phyloP scores from a whole-genome alignment of 2,329 filamentous ascomycete genomes.

The Pseudogymnoascus sp. region DNA sequence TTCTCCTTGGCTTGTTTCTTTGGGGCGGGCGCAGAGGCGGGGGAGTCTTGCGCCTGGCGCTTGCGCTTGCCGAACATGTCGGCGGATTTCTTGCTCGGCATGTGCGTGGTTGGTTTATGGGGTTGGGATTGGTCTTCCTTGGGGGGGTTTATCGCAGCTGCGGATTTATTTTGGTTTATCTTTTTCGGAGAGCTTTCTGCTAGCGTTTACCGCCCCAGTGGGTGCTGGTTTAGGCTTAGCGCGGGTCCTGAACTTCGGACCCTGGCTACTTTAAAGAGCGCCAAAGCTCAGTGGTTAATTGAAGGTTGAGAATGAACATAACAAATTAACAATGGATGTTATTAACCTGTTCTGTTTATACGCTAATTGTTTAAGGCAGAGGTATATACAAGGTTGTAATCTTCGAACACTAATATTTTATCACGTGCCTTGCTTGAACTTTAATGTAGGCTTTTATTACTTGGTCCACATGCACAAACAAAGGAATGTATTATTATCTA shows the following conservation, averaged over 20 bases:
- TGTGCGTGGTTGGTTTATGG: not conserved
- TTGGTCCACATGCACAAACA: too few species aligned
- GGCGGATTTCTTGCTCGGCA: not conserved
- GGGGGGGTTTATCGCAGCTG: not conserved
- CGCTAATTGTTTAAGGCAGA: too few species aligned
- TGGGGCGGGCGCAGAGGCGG: slow-evolving; percentile 16
- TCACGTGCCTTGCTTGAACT: too few species aligned
- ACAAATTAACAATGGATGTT: not conserved
- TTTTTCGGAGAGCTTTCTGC: slow-evolving; percentile 7
- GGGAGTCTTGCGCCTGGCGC: slow-evolving; percentile 26
- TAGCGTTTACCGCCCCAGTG: not conserved
- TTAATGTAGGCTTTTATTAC: too few species aligned
- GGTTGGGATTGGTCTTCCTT: not conserved
- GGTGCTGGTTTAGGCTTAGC: not conserved
- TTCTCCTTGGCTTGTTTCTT: slow-evolving; percentile 24
- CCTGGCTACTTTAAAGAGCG: not conserved
- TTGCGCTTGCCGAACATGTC: slow-evolving; percentile 40
- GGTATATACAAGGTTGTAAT: too few species aligned
- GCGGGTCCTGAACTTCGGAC: not conserved
- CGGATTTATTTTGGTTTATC: slow-evolving; percentile 8
- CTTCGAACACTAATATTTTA: too few species aligned
- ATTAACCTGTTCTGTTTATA: too few species aligned
- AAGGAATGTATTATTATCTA: too few species aligned
- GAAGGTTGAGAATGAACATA: not conserved
- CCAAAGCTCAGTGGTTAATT: not conserved